Evolutionary conservation across 2,329 filamentous ascomycete genomes (phyloP).

Genomic region (Claviceps sp.): DNA sequence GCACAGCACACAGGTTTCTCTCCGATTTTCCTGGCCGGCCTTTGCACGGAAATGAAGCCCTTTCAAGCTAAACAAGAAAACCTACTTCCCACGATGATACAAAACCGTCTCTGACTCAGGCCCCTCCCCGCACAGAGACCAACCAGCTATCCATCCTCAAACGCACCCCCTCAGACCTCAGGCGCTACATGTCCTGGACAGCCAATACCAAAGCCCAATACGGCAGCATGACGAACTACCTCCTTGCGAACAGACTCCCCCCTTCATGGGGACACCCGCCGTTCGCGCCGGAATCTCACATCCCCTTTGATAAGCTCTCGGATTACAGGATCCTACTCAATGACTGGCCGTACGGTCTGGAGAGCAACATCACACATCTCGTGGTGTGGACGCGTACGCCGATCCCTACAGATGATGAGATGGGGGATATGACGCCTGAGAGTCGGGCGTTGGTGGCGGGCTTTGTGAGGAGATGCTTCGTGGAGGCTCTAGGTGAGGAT

Average conservation of each 20-base stretch:
- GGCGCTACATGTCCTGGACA: conserved; percentile 68
- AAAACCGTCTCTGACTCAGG: neutral
- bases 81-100: neutral
- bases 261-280: conserved; percentile 49
- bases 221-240: conserved; percentile 68
- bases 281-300: conserved; percentile 35
- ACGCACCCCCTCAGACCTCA: conserved; percentile 66
- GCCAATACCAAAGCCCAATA: conserved; percentile 55
- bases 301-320: conserved; percentile 38
- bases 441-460: conserved; percentile 49
- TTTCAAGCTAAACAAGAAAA: neutral
- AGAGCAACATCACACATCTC: conserved; percentile 56
- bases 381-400: conserved; percentile 84
- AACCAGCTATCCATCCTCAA: conserved; percentile 63
- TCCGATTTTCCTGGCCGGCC: neutral
- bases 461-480: conserved; percentile 61
- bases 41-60: neutral
- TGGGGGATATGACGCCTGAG: conserved; percentile 58
- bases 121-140: conserved; percentile 19
- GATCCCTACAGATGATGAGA: conserved; percentile 56
- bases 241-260: conserved; percentile 58
- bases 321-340: conserved; percentile 66
- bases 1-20: neutral
- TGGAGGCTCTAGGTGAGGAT: conserved; percentile 36
- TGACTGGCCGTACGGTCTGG: conserved; percentile 86